Evolutionary conservation across 179 eudicot species (phyloP).

Genomic region (Corrigiola litoralis): DNA sequence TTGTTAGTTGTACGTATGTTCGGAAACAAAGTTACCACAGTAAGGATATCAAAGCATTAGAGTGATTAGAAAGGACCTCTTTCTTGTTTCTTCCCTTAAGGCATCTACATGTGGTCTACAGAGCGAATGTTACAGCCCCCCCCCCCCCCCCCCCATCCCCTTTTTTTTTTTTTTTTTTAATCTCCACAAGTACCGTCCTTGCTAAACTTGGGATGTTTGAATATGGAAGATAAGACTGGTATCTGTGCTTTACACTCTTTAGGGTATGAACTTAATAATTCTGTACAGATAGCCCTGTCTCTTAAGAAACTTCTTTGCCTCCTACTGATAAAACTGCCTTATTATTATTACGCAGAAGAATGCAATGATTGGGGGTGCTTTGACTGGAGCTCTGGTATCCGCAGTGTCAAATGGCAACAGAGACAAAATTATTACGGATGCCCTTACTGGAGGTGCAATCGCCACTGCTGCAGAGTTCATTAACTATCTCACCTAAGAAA

Average conservation of each 20-base stretch:
- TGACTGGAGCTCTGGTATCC: constrained; percentile 76
- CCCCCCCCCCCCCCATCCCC: too few relatives aligned
- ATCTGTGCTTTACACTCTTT: neutral
- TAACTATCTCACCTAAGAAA: constrained; percentile 41
- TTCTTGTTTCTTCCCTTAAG: too few relatives aligned
- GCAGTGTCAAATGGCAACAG: constrained; percentile 41
- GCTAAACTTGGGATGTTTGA: too few relatives aligned
- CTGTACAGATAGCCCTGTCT: neutral
- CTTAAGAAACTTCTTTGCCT: neutral
- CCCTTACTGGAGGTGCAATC: constrained; percentile 78
- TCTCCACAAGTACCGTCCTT: too few relatives aligned
- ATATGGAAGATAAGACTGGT: neutral
- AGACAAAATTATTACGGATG: constrained; percentile 67
- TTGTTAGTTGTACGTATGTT: too few relatives aligned
- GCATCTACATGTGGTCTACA: too few relatives aligned
- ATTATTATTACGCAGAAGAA: constrained; percentile 50
- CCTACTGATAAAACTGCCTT: neutral
- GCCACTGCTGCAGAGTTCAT: constrained; percentile 83
- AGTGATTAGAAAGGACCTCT: neutral
- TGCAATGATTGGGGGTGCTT: constrained; percentile 69
- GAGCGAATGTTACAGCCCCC: too few relatives aligned
- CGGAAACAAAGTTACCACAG: neutral
- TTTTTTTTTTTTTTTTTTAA: too few relatives aligned
- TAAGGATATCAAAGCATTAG: neutral
- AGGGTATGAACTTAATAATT: neutral